Evolutionary conservation across 169 alveolate species (phyloP).

Genomic region (Cardiosporidium cionae): DNA sequence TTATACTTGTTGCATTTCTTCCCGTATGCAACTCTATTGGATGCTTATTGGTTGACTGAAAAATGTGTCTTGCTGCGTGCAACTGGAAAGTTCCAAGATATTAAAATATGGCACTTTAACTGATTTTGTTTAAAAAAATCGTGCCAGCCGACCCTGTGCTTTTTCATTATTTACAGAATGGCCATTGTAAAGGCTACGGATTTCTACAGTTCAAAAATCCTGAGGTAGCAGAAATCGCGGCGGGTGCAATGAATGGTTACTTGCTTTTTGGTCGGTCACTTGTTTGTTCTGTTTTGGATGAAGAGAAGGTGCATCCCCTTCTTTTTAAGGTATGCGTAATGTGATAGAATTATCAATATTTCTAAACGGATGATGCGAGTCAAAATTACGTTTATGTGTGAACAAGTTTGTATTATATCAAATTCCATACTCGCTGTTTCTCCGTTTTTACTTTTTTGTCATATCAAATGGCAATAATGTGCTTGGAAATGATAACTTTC

Average conservation of each 20-base stretch:
- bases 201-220: not conserved
- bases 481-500: no score
- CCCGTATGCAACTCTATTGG: no score
- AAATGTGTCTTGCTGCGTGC: not conserved
- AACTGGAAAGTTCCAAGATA: not conserved
- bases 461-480: no score
- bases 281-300: not conserved
- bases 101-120: not conserved
- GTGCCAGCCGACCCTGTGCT: not conserved
- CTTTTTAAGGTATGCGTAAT: not conserved
- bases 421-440: no score
- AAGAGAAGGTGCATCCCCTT: not conserved
- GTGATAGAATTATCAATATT: no score
- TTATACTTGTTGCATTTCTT: no score
- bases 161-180: not conserved
- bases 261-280: conserved; percentile 1
- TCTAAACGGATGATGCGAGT: no score
- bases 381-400: no score
- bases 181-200: not conserved
- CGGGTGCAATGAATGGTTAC: not conserved
- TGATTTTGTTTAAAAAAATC: not conserved
- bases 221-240: not conserved
- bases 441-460: no score
- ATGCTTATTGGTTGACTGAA: no score
- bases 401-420: no score